Conservation (phyloP, 305 asterid species). For the Andrographis paniculata region DNA sequence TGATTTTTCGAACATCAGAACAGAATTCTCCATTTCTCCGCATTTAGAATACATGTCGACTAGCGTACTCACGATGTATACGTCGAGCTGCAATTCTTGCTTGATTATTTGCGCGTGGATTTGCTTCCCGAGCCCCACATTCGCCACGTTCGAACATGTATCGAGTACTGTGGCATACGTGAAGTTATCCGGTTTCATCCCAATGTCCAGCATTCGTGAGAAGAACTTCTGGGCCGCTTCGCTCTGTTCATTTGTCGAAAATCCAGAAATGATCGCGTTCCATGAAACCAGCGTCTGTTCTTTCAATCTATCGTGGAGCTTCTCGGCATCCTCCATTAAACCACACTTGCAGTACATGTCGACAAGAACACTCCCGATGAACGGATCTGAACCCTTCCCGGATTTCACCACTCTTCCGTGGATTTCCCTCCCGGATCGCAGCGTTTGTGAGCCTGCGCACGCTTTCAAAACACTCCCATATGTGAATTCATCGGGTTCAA, state of each 20-base stretch:
- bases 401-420: slow-evolving; percentile 65
- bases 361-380: slow-evolving; percentile 65
- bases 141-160: slow-evolving; percentile 71
- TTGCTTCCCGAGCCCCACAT: slow-evolving; percentile 74
- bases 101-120: slow-evolving; percentile 79
- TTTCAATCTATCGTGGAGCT: slow-evolving; percentile 51
- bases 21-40: slow-evolving; percentile 60
- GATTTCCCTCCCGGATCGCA: slow-evolving; percentile 51
- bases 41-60: slow-evolving; percentile 95
- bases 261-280: slow-evolving; percentile 80
- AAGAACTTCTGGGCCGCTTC: slow-evolving; percentile 70
- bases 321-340: slow-evolving; percentile 72
- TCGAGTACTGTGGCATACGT: slow-evolving; percentile 83
- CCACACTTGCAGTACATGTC: slow-evolving; percentile 89
- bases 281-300: slow-evolving; percentile 59
- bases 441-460: slow-evolving; percentile 62
- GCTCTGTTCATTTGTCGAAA: slow-evolving; percentile 56
- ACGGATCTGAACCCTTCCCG: slow-evolving; percentile 67
- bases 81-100: slow-evolving; percentile 66
- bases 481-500: slow-evolving; percentile 83
- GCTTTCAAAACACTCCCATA: slow-evolving; percentile 84
- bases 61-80: slow-evolving; percentile 64
- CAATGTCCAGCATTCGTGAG: slow-evolving; percentile 53
- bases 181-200: slow-evolving; percentile 67
- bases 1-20: slow-evolving; percentile 58